Percentiles rank a stretch among this genome's conserved stretches.
phyloP scores from a whole-genome alignment of 2,329 filamentous ascomycete genomes.

The Nemania serpens region DNA sequence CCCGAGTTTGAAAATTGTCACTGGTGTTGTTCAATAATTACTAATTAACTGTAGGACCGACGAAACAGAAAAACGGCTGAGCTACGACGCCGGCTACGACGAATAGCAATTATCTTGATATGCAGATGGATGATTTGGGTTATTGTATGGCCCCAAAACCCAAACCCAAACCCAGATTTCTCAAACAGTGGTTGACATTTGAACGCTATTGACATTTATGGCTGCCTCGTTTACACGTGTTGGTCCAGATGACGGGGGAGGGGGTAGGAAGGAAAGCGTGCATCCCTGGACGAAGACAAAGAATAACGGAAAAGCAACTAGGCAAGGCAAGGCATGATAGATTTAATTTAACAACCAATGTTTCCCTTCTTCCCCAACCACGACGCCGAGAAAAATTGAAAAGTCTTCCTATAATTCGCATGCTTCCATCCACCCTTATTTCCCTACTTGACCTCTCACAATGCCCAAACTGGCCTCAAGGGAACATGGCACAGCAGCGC shows the following conservation, averaged over 20 bases:
- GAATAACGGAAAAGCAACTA: not conserved
- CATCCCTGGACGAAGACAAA: slow-evolving; percentile 6
- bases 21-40: too few species aligned
- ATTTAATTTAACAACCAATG: not conserved
- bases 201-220: not conserved
- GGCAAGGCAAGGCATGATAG: not conserved
- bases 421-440: not conserved
- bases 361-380: not conserved
- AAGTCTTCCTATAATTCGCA: not conserved
- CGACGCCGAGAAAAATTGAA: too few species aligned
- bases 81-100: too few species aligned
- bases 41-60: too few species aligned
- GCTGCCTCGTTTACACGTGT: not conserved
- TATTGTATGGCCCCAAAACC: not conserved
- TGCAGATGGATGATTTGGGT: slow-evolving; percentile 3
- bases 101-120: not conserved
- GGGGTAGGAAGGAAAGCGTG: not conserved
- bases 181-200: not conserved
- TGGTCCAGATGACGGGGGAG: not conserved
- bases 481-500: slow-evolving; percentile 14
- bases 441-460: slow-evolving; percentile 6
- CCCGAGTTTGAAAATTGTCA: too few species aligned
- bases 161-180: not conserved
- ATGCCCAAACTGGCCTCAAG: slow-evolving; percentile 5
- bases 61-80: too few species aligned